phyloP scores from a whole-genome alignment of 2,329 filamentous ascomycete genomes.

The Pseudogymnoascus verrucosus region DNA sequence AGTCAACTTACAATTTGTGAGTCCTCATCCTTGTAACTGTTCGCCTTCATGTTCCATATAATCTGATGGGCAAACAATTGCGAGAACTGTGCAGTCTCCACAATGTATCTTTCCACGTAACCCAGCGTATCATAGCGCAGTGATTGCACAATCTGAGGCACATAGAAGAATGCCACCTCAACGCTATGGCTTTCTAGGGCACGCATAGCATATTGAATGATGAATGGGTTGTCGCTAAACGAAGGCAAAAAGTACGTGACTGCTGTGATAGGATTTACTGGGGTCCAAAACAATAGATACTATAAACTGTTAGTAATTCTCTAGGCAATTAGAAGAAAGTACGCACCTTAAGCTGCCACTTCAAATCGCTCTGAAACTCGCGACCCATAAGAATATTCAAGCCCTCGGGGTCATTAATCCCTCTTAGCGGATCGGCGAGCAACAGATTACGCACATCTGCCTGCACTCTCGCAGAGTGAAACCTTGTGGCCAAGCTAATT shows the following conservation, averaged over 20 bases:
- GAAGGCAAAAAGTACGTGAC: constrained; percentile 88
- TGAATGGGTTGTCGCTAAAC: constrained; percentile 83
- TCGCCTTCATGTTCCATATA: constrained; percentile 99
- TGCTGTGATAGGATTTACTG: constrained; percentile 86
- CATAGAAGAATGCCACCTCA: constrained; percentile 98
- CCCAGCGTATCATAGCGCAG: constrained; percentile 87
- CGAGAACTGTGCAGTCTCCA: constrained; percentile 96
- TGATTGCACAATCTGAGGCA: constrained; percentile 94
- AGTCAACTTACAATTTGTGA: constrained; percentile 61
- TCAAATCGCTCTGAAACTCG: constrained; percentile 68
- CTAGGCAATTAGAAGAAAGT: neutral
- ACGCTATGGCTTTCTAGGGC: constrained; percentile 88
- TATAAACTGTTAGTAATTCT: constrained; percentile 32
- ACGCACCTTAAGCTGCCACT: constrained; percentile 73
- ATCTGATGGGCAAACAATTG: constrained; percentile 98
- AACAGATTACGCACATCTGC: constrained; percentile 73
- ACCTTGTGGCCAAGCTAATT: constrained; percentile 74
- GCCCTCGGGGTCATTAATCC: constrained; percentile 71
- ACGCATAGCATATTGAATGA: constrained; percentile 95
- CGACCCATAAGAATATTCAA: constrained; percentile 74
- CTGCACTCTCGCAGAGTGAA: constrained; percentile 64
- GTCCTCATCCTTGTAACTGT: constrained; percentile 95
- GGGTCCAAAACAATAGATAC: constrained; percentile 88
- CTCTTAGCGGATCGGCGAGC: constrained; percentile 76
- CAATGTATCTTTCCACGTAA: constrained; percentile 92